phyloP scores from a whole-genome alignment of 768 basidiomycete genomes.

The Termitomyces heimii region DNA sequence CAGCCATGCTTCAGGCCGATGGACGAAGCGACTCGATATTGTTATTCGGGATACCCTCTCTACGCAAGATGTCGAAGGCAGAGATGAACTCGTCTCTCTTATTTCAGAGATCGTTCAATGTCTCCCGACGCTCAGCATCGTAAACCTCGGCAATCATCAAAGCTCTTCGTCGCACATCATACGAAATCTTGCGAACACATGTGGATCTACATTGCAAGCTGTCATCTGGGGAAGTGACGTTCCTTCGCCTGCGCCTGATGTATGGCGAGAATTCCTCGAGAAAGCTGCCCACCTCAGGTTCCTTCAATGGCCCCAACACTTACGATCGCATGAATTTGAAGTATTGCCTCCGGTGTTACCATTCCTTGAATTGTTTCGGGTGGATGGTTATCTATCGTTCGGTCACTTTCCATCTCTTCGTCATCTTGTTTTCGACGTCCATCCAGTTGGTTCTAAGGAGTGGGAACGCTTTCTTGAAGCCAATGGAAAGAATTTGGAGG shows the following conservation, averaged over 20 bases:
- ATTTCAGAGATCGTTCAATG: constrained; percentile 10
- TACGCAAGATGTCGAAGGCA: not conserved
- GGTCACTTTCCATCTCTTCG: constrained; percentile 10
- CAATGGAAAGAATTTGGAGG: constrained; percentile 9
- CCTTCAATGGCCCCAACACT: constrained; percentile 1
- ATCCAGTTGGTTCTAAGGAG: too few relatives aligned
- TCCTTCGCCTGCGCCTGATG: not conserved
- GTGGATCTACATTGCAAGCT: constrained; percentile 6
- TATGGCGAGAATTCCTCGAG: constrained; percentile 10
- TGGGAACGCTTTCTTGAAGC: constrained; percentile 3
- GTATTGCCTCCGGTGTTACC: not conserved
- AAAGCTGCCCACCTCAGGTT: constrained; percentile 4
- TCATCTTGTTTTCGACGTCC: constrained; percentile 1
- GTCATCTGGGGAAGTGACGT: constrained; percentile 1
- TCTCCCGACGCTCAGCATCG: constrained; percentile 14
- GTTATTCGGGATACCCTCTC: constrained; percentile 9
- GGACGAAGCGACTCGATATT: constrained; percentile 16
- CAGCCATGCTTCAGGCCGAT: constrained; percentile 4
- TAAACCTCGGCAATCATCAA: constrained; percentile 1
- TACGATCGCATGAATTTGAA: not conserved
- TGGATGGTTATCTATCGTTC: not conserved
- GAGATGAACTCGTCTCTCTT: not conserved
- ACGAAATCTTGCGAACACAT: constrained; percentile 1
- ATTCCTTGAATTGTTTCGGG: constrained; percentile 2
- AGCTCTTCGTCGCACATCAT: not conserved